phyloP scores from a whole-genome alignment of 352 stramenopile species.

The Phytophthora pluvialis region DNA sequence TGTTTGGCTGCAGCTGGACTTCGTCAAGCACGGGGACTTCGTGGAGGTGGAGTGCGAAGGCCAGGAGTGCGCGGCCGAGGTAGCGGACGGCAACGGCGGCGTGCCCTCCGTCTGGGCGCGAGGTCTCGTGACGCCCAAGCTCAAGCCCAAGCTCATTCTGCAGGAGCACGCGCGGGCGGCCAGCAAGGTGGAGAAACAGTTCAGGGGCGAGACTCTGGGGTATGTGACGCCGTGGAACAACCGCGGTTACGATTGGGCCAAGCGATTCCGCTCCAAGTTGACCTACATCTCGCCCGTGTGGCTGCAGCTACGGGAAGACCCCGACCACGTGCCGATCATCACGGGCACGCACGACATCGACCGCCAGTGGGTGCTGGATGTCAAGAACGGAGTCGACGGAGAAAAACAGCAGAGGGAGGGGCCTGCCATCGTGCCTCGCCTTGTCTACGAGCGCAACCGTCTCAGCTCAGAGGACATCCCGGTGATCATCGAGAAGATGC shows the following conservation, averaged over 20 bases:
- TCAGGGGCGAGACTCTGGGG: constrained; percentile 63
- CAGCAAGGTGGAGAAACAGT: constrained; percentile 40
- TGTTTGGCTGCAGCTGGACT: constrained; percentile 31
- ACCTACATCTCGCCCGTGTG: constrained; percentile 83
- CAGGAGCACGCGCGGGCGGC: constrained; percentile 41
- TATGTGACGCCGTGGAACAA: constrained; percentile 88
- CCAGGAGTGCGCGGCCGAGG: constrained; percentile 36
- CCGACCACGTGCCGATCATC: constrained; percentile 53
- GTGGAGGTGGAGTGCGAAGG: constrained; percentile 47
- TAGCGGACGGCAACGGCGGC: neutral
- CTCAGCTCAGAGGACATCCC: constrained; percentile 57
- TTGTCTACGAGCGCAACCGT: constrained; percentile 82
- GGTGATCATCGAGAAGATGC: constrained; percentile 59
- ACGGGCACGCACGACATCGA: constrained; percentile 82
- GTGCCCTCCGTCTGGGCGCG: constrained; percentile 49
- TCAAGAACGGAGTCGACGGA: constrained; percentile 41
- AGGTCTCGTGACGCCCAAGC: constrained; percentile 60
- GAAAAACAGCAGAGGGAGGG: constrained; percentile 15
- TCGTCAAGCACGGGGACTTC: constrained; percentile 30
- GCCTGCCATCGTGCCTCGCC: constrained; percentile 69
- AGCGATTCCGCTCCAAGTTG: constrained; percentile 75
- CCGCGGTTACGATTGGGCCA: constrained; percentile 77
- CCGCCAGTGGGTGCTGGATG: constrained; percentile 52
- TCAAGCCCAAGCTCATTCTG: constrained; percentile 54
- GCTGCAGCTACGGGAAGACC: constrained; percentile 76